Evolutionary conservation across 495 filamentous ascomycete species (phyloP).

Genomic region (Tuber borchii): DNA sequence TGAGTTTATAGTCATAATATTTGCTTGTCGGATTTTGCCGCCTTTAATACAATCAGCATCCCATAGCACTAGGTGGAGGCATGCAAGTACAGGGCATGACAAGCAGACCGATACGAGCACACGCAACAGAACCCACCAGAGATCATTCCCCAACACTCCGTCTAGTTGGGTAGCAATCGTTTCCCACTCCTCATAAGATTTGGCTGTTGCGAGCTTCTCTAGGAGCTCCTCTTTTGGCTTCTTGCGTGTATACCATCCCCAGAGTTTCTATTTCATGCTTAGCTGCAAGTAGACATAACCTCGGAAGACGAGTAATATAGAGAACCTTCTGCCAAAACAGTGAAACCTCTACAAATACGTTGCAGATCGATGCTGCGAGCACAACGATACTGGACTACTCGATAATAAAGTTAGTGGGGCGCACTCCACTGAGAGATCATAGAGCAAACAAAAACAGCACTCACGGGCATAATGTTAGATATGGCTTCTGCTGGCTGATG

Average conservation of each 20-base stretch:
- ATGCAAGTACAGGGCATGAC: neutral
- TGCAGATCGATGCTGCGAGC: constrained; percentile 48
- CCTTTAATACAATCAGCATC: constrained; percentile 45
- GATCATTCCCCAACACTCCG: constrained; percentile 65
- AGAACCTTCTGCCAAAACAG: constrained; percentile 60
- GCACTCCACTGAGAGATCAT: constrained; percentile 8
- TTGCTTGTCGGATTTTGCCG: constrained; percentile 72
- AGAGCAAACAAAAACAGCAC: neutral
- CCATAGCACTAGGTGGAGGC: neutral
- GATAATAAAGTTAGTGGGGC: neutral
- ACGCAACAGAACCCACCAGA: constrained; percentile 55
- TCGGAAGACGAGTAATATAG: constrained; percentile 12
- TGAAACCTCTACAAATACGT: constrained; percentile 56
- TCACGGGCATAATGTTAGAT: constrained; percentile 20
- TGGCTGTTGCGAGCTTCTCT: constrained; percentile 56
- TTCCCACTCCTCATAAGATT: constrained; percentile 76
- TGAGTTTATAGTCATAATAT: constrained; percentile 84
- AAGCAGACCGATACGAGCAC: constrained; percentile 5
- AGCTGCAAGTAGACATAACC: neutral
- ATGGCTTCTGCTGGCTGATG: constrained; percentile 5
- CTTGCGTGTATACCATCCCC: constrained; percentile 53
- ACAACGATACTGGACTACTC: constrained; percentile 29
- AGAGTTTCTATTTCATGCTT: constrained; percentile 48
- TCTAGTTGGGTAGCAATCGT: constrained; percentile 72
- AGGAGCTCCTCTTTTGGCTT: constrained; percentile 52